Evolutionary conservation across 192 early-diverging fungal genomes (phyloP), one percentile per base, ranked within the genome.

Genomic region (Cetraspora pellucida): DNA sequence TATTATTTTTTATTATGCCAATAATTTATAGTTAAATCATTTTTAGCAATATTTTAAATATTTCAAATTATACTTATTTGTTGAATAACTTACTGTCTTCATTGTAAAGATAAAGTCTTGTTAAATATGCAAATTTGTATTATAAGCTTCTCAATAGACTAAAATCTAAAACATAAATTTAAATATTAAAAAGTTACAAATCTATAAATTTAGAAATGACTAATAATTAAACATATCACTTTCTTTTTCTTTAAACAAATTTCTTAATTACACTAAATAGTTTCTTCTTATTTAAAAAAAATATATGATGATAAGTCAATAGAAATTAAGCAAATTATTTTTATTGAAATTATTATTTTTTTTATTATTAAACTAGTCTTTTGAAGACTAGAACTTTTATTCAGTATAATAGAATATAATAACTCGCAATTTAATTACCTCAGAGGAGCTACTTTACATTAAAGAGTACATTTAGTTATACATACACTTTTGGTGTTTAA

Each of bases 221-320:
- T 52, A 19, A 52, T 5, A 52, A 11, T 52, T 52, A 52, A 10
- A 52, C 19, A 52, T 52, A 52, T 11, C 19, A 5, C 4, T 52
- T 52, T 52, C 1, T 52, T 52, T 10, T 52, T 11, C 10, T 52
- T 52, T 52, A 52, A 5, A 4, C 50, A 52, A 52, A 52, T 31
- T 63, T 63, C 60, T 50, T 0, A 73, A 50, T 73, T 23, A 8
- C 50, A 30, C 57, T 73, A 0, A 21, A 73, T 73, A 50, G 23
- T 73, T 73, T 73, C 50, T 73, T 73, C 71, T 50, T 73, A 73
- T 57, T 73, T 73, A 57, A 73, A 1, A 57, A 52, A 4, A 10
- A 52, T 27, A 58, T 17, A n/a, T n/a, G n/a, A n/a, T n/a, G n/a
- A n/a, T n/a, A n/a, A n/a, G n/a, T n/a, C n/a, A n/a, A n/a, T n/a